Evolutionary conservation across 1,284 basidiomycete species (phyloP), one percentile per base, ranked within the genome.

Genomic region (Malassezia brasiliensis): DNA sequence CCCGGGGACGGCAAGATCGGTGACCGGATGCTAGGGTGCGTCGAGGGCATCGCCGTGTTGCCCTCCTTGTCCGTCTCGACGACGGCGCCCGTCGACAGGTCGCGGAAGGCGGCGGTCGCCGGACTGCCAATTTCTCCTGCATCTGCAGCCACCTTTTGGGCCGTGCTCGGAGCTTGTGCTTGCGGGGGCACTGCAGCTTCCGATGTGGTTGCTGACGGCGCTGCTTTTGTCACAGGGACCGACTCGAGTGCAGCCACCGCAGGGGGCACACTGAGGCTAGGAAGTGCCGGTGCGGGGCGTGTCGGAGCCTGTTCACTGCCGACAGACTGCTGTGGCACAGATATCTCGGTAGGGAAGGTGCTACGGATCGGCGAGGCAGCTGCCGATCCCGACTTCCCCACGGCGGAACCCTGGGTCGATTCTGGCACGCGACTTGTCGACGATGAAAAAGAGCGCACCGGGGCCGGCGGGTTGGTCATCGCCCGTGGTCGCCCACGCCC

Each of bases 61-160:
- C 55, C 55, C 4, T 52, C 50, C 7, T 52, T 40, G 40, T 57
- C 50, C 17, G 50, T 57, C 32, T 57, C 55, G 17, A 57, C 50
- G 15, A 57, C 55, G 17, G 40, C 50, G 9, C 55, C 55, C 11
- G 49, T 57, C 11, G 25, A 14, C 36, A 57, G 46, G 28, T 57
- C 55, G 20, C 55, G 55, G 17, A 51, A 57, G 9, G 55, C 55
- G 8, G 22, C 50, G 4, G 50, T 52, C 9, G 55, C 50, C 3
- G 45, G 17, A 14, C 36, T 48, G 35, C 14, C 52, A 9, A 7
- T 34, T 9, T 9, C 32, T 9, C 2, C 32, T 34, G 9, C 8
- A 10, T 34, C 32, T 5, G 25, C 7, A 7, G 25, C 3, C 3
- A 4, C 7, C 25, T 7, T 3, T 7, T 3, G 25, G 4, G 25